Evolutionary conservation across 805 yeast species (phyloP).

Genomic region (Candida ficus): DNA sequence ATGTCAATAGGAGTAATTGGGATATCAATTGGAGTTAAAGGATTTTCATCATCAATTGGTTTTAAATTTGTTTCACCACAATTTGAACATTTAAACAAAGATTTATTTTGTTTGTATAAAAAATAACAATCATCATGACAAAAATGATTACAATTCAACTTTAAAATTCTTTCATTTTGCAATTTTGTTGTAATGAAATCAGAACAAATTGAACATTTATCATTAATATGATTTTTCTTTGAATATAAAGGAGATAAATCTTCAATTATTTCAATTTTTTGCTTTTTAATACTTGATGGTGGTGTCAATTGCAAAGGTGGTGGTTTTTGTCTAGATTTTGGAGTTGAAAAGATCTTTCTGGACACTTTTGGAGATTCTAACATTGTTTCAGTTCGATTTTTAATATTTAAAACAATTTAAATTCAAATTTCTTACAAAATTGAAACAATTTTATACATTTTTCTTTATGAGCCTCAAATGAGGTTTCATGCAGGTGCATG

Average conservation of each 20-base stretch:
- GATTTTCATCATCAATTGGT: background rate
- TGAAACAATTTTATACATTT: no score
- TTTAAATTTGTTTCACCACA: conserved; percentile 5
- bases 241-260: conserved; percentile 8
- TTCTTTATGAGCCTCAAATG: no score
- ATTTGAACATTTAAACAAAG: background rate
- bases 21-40: background rate
- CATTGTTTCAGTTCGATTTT: no score
- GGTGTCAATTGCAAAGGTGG: background rate
- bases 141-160: conserved; percentile 38
- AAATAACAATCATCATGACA: conserved; percentile 41
- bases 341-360: background rate
- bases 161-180: conserved; percentile 38
- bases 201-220: conserved; percentile 39
- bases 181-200: conserved; percentile 36
- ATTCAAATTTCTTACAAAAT: no score
- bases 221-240: conserved; percentile 19
- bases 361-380: no score
- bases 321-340: background rate
- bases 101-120: conserved; percentile 13
- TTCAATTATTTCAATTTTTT: background rate
- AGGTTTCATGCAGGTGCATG: background rate
- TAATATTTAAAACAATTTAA: no score
- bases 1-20: background rate
- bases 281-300: background rate